Evolutionary conservation across 805 yeast species (phyloP).

Genomic region (Candida insectalens): DNA sequence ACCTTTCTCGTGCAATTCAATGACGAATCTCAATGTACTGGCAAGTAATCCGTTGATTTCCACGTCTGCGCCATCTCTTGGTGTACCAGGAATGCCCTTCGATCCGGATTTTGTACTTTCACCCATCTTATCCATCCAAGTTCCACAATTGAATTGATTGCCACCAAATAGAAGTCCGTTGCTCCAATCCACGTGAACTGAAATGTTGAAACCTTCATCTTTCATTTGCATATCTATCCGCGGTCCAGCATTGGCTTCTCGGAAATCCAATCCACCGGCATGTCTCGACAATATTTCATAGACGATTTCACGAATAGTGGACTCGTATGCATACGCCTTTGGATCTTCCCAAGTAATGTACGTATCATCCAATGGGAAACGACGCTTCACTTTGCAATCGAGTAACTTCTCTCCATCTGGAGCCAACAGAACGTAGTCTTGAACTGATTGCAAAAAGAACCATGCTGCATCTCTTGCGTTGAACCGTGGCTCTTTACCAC

Average conservation of each 20-base stretch:
- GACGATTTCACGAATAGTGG: slow-evolving; percentile 65
- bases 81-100: slow-evolving; percentile 95
- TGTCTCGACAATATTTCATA: slow-evolving; percentile 82
- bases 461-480: slow-evolving; percentile 97
- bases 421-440: slow-evolving; percentile 61
- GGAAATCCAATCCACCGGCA: slow-evolving; percentile 75
- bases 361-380: slow-evolving; percentile 78
- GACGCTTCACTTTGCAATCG: slow-evolving; percentile 62
- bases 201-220: slow-evolving; percentile 85
- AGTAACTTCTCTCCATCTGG: slow-evolving; percentile 64
- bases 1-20: slow-evolving; percentile 43
- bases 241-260: slow-evolving; percentile 95
- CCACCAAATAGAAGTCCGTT: slow-evolving; percentile 90
- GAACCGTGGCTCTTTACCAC: slow-evolving; percentile 88
- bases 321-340: slow-evolving; percentile 63
- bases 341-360: slow-evolving; percentile 62
- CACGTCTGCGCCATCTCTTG: slow-evolving; percentile 94
- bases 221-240: slow-evolving; percentile 85
- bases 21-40: slow-evolving; percentile 74
- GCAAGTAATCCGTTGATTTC: slow-evolving; percentile 86
- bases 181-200: slow-evolving; percentile 73
- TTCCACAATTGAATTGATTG: slow-evolving; percentile 87
- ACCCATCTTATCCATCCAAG: slow-evolving; percentile 99
- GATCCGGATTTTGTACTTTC: slow-evolving; percentile 77
- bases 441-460: slow-evolving; percentile 86